These are phyloP conservation scores for Lolium rigidum DNA, from an alignment of 176 grass and related monocot genomes.

Conservation along the genomic window DNA sequence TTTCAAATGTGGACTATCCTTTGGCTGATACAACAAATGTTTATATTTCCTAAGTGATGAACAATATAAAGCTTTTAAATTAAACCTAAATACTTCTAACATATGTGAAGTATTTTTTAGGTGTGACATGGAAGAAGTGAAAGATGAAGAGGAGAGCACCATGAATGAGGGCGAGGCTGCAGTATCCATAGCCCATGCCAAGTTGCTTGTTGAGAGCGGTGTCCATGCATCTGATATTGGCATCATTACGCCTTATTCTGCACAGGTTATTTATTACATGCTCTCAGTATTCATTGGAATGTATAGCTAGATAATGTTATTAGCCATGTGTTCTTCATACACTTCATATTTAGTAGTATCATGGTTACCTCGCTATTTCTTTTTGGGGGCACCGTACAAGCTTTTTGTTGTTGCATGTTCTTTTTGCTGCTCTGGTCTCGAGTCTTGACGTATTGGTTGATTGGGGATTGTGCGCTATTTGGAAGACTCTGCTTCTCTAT, in stretches of 20 bases:
- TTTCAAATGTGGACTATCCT: neutral
- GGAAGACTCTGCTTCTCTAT: neutral
- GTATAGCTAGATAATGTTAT: constrained; percentile 34
- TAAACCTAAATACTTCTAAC: constrained; percentile 24
- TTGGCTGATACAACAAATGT: neutral
- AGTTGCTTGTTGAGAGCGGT: constrained; percentile 88
- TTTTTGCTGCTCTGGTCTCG: constrained; percentile 9
- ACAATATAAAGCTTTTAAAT: constrained; percentile 12
- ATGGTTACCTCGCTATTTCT: constrained; percentile 21
- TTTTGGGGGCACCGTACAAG: neutral
- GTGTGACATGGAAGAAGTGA: constrained; percentile 99
- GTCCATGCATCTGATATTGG: constrained; percentile 88
- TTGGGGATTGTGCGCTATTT: neutral
- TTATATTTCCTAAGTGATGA: neutral
- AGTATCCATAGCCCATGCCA: constrained; percentile 85
- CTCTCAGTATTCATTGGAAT: constrained; percentile 39
- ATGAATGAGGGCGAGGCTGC: constrained; percentile 94
- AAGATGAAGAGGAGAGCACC: constrained; percentile 96
- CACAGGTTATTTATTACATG: constrained; percentile 67
- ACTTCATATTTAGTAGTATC: constrained; percentile 17
- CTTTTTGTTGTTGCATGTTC: constrained; percentile 2
- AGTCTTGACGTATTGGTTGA: neutral
- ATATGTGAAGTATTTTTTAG: constrained; percentile 43
- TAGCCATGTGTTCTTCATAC: neutral
- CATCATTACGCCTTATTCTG: constrained; percentile 95